Conservation (phyloP, 257 asterid species). For the Solanum raphanifolium region DNA sequence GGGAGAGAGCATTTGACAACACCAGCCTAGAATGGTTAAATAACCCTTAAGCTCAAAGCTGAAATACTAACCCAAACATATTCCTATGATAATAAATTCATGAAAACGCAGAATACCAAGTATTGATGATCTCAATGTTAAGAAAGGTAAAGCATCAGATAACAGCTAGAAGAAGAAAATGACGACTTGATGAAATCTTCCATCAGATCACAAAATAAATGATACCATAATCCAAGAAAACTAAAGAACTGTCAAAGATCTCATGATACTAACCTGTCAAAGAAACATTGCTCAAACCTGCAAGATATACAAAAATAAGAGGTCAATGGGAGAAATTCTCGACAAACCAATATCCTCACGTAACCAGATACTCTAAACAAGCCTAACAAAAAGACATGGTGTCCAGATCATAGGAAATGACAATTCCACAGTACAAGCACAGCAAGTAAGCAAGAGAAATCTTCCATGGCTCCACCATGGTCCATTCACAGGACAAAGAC, state of each 20-base stretch:
- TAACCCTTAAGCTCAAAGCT: not conserved
- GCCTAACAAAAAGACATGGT: not conserved
- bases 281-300: constrained; percentile 69
- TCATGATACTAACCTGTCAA: constrained; percentile 42
- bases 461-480: not conserved
- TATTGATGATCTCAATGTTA: not conserved
- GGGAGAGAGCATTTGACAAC: not conserved
- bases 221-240: not conserved
- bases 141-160: not conserved
- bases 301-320: constrained; percentile 18
- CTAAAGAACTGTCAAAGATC: not conserved
- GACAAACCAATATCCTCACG: not conserved
- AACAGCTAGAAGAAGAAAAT: not conserved
- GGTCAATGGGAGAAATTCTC: constrained; percentile 10
- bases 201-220: not conserved
- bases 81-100: not conserved
- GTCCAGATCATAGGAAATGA: not conserved
- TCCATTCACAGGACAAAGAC: not conserved
- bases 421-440: not conserved
- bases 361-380: constrained; percentile 2
- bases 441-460: not conserved
- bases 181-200: not conserved
- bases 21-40: not conserved
- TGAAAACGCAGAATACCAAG: not conserved
- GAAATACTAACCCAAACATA: not conserved